These are phyloP conservation scores for Talinum fruticosum DNA, from an alignment of 148 eudicot species.

Conservation along the genomic window DNA sequence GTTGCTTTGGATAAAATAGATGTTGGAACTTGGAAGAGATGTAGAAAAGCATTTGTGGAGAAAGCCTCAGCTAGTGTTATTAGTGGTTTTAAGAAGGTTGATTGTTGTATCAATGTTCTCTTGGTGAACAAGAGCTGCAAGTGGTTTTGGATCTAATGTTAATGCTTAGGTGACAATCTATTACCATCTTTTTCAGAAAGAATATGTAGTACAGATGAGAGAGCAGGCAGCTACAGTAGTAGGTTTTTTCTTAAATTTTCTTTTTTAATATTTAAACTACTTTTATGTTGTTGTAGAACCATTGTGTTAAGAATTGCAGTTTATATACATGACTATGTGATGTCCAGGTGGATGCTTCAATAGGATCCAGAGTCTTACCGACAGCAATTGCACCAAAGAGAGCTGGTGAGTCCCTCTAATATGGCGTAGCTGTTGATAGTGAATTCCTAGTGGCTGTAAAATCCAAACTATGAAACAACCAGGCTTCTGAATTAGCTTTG, in stretches of 20 bases:
- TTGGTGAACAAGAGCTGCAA: not conserved
- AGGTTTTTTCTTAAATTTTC: too few species aligned
- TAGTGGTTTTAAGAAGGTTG: not conserved
- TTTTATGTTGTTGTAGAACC: not conserved
- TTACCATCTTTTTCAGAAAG: not conserved
- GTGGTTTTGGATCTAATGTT: not conserved
- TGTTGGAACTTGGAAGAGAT: not conserved
- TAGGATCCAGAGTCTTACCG: conserved; percentile 33
- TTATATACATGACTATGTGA: conserved; percentile 8
- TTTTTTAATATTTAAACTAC: not conserved
- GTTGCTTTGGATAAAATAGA: not conserved
- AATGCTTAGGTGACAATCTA: not conserved
- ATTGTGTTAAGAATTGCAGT: not conserved
- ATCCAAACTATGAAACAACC: not conserved
- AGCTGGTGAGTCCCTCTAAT: conserved; percentile 24
- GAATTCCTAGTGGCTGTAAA: not conserved
- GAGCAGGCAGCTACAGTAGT: not conserved
- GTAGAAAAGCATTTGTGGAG: not conserved
- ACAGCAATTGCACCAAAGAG: conserved; percentile 22
- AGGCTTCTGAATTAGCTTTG: not conserved
- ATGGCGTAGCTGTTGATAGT: not conserved
- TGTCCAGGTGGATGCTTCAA: conserved; percentile 27
- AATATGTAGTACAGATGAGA: not conserved
- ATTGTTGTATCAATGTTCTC: not conserved
- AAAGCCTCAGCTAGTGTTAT: not conserved